A percentile compares a stretch with the other conserved stretches of the same genome.
These are phyloP conservation scores for Phalaenopsis equestris DNA, from an alignment of 106 monocot species.

Conservation along the genomic window DNA sequence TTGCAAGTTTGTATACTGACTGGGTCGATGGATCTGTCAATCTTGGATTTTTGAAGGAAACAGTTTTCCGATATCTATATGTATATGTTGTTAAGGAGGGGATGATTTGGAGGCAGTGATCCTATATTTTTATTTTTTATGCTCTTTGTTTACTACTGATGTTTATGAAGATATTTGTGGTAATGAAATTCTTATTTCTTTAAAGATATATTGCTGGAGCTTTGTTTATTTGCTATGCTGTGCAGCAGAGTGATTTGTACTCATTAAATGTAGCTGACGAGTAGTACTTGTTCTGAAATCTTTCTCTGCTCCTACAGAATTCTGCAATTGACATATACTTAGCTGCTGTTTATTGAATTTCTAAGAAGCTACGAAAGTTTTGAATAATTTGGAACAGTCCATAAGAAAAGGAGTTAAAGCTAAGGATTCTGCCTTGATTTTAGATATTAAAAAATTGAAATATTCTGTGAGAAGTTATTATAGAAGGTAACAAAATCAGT, in stretches of 20 bases:
- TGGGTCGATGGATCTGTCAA: background rate
- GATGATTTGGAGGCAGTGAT: constrained; percentile 1
- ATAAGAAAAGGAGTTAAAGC: background rate
- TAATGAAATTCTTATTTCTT: background rate
- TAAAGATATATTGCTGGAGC: no score
- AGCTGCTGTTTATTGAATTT: background rate
- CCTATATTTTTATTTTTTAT: background rate
- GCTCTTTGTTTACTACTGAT: background rate
- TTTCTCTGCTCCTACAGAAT: no score
- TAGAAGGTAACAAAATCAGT: no score
- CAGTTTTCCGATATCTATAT: background rate
- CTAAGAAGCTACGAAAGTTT: background rate
- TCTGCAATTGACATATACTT: no score
- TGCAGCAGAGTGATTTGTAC: no score
- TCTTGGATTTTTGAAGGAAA: background rate
- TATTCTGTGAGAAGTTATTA: no score
- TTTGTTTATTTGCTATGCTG: no score
- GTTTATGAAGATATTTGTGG: background rate
- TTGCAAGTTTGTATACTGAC: background rate
- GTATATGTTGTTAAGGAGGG: constrained; percentile 1
- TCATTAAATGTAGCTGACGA: no score
- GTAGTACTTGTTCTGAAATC: no score
- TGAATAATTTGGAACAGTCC: background rate
- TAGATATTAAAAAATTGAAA: no score
- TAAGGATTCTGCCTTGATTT: no score